Conservation (phyloP, 306 rosid genomes). For the Hippophae tibetana region DNA sequence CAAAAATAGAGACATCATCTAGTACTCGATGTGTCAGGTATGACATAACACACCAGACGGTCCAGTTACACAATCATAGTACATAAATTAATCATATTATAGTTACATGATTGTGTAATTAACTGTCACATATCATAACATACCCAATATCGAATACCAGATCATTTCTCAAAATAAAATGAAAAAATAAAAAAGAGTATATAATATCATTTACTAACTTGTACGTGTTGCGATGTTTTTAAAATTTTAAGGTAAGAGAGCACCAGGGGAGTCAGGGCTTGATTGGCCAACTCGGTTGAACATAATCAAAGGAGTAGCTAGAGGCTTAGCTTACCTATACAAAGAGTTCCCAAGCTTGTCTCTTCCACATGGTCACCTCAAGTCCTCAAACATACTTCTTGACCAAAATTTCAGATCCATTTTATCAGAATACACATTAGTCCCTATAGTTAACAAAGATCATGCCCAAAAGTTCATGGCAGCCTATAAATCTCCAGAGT, state of each 20-base stretch:
- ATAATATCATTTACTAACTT: too few relatives aligned
- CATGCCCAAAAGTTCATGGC: conserved; percentile 62
- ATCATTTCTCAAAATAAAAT: too few relatives aligned
- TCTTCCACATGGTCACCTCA: conserved; percentile 71
- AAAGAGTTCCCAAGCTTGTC: conserved; percentile 33
- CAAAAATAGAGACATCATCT: too few relatives aligned
- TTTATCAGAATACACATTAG: conserved; percentile 55
- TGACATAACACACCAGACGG: too few relatives aligned
- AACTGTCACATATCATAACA: too few relatives aligned
- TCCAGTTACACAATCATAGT: too few relatives aligned
- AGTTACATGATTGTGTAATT: too few relatives aligned
- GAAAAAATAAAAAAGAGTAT: too few relatives aligned
- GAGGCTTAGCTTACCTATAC: conserved; percentile 50
- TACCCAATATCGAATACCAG: too few relatives aligned
- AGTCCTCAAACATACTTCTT: conserved; percentile 71
- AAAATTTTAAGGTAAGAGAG: conserved; percentile 33
- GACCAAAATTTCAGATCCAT: conserved; percentile 32
- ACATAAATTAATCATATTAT: too few relatives aligned
- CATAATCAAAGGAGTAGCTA: conserved; percentile 70
- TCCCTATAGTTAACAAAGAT: conserved; percentile 24
- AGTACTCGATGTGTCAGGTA: too few relatives aligned
- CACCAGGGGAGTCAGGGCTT: conserved; percentile 23
- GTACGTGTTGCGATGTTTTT: too few relatives aligned
- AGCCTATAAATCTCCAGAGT: conserved; percentile 55
- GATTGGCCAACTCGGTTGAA: conserved; percentile 65